Evolutionary conservation across 805 yeast species (phyloP).

Genomic region (Hanseniaspora pseudoguilliermondii): DNA sequence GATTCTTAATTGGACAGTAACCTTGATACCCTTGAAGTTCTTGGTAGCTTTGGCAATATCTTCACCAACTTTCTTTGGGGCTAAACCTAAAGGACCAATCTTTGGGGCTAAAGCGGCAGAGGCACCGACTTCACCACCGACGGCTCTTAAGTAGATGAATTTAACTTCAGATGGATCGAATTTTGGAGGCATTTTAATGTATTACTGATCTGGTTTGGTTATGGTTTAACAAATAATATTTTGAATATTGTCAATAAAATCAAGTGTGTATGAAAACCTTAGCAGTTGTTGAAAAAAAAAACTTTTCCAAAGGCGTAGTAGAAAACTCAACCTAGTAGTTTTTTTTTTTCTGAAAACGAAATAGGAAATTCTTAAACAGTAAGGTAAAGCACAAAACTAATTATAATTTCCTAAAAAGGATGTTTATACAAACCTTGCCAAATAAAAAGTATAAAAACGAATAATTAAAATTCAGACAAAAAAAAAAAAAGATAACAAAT

Average conservation of each 20-base stretch:
- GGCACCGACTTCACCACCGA: slow-evolving; percentile 99
- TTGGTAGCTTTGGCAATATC: slow-evolving; percentile 99
- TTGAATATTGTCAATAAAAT: not conserved
- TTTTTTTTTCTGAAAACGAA: not conserved
- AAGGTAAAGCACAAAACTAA: not conserved
- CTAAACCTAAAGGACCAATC: slow-evolving; percentile 99
- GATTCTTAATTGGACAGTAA: slow-evolving; percentile 94
- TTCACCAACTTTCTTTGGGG: slow-evolving; percentile 99
- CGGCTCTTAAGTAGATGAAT: slow-evolving; percentile 97
- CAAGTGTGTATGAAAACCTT: not conserved
- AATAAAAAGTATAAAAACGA: not conserved
- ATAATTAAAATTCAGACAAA: too few species aligned
- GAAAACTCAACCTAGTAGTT: not conserved
- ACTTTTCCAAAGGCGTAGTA: not conserved
- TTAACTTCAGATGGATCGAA: slow-evolving; percentile 98
- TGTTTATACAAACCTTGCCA: not conserved
- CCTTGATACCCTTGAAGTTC: slow-evolving; percentile 97
- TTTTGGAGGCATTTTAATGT: slow-evolving; percentile 80
- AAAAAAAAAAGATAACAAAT: too few species aligned
- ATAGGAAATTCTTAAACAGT: not conserved
- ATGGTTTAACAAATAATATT: not conserved
- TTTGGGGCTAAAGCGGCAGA: slow-evolving; percentile 99
- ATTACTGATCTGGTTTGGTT: slow-evolving; percentile 16
- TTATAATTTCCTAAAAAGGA: not conserved
- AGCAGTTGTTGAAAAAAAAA: not conserved